Conservation (phyloP, 768 basidiomycete species). For the Mycena olivaceomarginata region DNA sequence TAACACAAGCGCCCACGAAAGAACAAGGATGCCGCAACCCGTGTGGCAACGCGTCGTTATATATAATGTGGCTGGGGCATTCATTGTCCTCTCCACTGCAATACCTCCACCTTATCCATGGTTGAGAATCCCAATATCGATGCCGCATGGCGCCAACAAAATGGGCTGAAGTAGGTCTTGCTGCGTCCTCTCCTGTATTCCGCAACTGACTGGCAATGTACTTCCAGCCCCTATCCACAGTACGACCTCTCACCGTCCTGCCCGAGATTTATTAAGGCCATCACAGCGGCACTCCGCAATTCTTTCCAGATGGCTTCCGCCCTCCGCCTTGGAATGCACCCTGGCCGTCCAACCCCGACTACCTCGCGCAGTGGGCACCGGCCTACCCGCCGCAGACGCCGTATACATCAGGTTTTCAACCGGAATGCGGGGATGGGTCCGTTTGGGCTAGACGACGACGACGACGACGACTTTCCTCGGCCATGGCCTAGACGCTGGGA, state of each 20-base stretch:
- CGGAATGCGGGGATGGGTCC: background rate
- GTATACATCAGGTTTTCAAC: background rate
- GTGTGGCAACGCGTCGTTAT: background rate
- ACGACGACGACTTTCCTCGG: background rate
- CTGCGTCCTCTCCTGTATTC: too few relatives aligned
- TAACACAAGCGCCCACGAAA: constrained; percentile 15
- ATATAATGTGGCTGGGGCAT: background rate
- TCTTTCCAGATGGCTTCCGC: background rate
- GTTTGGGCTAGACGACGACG: background rate
- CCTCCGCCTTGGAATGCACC: background rate
- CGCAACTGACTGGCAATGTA: too few relatives aligned
- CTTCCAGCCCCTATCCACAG: background rate
- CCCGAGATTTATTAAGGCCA: background rate
- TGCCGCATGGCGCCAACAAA: too few relatives aligned
- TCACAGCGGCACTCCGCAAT: background rate
- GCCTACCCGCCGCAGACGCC: background rate
- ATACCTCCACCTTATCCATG: too few relatives aligned
- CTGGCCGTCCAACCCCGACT: background rate
- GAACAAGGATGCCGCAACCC: background rate
- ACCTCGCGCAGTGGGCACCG: background rate
- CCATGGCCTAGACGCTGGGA: background rate
- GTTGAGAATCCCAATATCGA: too few relatives aligned
- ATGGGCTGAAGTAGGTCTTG: too few relatives aligned
- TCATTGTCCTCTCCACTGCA: background rate
- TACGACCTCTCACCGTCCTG: background rate